phyloP scores from a whole-genome alignment of 1,139 yeast genomes.

The Lodderomyces oxycetoniae region DNA sequence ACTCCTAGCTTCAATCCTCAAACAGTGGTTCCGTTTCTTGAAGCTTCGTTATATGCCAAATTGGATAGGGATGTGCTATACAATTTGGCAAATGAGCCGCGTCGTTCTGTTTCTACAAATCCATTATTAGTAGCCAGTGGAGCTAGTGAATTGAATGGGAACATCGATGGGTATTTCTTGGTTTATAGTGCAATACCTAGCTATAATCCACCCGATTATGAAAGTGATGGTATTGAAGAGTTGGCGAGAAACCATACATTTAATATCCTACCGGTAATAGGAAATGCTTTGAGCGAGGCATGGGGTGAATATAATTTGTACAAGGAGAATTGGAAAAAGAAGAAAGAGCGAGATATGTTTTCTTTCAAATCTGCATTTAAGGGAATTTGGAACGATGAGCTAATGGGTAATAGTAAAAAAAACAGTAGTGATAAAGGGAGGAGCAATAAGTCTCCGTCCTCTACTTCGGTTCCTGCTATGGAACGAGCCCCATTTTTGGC shows the following conservation, averaged over 20 bases:
- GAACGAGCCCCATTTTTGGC: slow-evolving; percentile 47
- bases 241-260: slow-evolving; percentile 30
- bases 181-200: slow-evolving; percentile 67
- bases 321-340: slow-evolving; percentile 51
- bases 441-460: too few species aligned
- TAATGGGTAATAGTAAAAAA: slow-evolving; percentile 12
- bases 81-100: slow-evolving; percentile 63
- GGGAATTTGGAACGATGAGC: slow-evolving; percentile 34
- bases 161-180: slow-evolving; percentile 66
- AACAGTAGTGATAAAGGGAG: slow-evolving; percentile 12
- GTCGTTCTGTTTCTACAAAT: slow-evolving; percentile 58
- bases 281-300: slow-evolving; percentile 59
- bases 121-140: slow-evolving; percentile 74
- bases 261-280: slow-evolving; percentile 42
- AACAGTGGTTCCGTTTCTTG: slow-evolving; percentile 67
- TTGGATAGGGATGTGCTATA: slow-evolving; percentile 54
- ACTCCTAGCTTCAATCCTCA: slow-evolving; percentile 66
- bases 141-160: slow-evolving; percentile 69
- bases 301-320: slow-evolving; percentile 65
- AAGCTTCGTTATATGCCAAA: slow-evolving; percentile 60
- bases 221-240: slow-evolving; percentile 10
- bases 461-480: too few species aligned
- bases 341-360: slow-evolving; percentile 63
- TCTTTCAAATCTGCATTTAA: slow-evolving; percentile 55
- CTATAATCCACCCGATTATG: slow-evolving; percentile 48